Base-by-base conservation (phyloP, 805 yeast species). In the Grigorovia transvaalensis region DNA sequence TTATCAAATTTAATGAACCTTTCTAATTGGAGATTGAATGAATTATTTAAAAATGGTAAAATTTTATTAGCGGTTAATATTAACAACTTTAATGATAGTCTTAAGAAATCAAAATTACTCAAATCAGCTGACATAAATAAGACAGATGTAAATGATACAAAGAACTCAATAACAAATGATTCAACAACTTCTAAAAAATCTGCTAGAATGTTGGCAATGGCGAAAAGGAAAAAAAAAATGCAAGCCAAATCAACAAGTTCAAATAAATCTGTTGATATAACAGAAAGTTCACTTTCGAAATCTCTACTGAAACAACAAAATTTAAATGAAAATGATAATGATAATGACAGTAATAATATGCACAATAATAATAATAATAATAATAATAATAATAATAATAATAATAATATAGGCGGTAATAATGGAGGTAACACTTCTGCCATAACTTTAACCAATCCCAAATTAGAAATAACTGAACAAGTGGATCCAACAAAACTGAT, bases 171-270 rank as follows among this genome's bases (percentile, higher is more conserved):
- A 13, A 46, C 40, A 23, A 12, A 41, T 46, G 48, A 46, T 35
- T 38, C 48, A 4, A 20, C 44, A 8, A 20, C 29, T 4, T 59
- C 49, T 9, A 66, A 70, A 48, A 65, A 74, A 44, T 82, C 85
- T 48, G 90, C 95, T 0, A 79, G 97, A 65, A 78, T 89, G 75
- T 79, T 88, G 55, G 98, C 96, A 1, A 81, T 91, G 87, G 96
- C 96, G n/a, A 85, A 85, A 60, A 78, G 98, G 61, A 82, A 84
- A 63, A 93, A 95, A 4, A 88, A 85, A 64, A 82, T 80, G 50
- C 78, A 75, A 56, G 85, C 87, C 1, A 81, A 78, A 58, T 67
- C 76, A 9, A 71, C 72, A 9, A 68, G 42, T n/a, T 33, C 75
- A 6, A 67, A 67, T 20, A 78, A 74, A 59, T 78, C 85, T 0